These are phyloP conservation scores for Hypericum androsaemum DNA, from an alignment of 345 rosid genomes.

Conservation along the genomic window DNA sequence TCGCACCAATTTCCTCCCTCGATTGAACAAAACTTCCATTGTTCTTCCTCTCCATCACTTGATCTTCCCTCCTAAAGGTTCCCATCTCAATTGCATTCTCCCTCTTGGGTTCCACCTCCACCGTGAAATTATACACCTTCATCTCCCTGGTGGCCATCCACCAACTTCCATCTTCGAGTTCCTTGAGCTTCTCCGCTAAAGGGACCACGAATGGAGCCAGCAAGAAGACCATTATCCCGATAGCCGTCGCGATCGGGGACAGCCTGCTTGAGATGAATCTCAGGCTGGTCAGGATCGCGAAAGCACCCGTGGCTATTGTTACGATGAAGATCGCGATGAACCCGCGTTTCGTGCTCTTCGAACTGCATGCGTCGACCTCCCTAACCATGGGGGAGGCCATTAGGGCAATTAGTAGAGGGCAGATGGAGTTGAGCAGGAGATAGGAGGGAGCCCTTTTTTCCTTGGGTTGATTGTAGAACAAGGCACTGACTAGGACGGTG, in stretches of 20 bases:
- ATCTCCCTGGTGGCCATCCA: conserved; percentile 12
- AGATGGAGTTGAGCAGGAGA: conserved; percentile 51
- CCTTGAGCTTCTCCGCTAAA: conserved; percentile 11
- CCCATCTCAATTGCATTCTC: background rate
- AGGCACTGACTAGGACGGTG: conserved; percentile 43
- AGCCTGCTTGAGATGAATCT: conserved; percentile 15
- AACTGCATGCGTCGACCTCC: conserved; percentile 2
- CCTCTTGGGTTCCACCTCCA: background rate
- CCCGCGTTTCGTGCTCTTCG: conserved; percentile 16
- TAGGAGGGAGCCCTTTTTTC: conserved; percentile 35
- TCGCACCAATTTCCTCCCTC: conserved; percentile 59
- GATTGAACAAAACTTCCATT: conserved; percentile 9
- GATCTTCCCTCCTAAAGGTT: background rate
- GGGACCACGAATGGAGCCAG: conserved; percentile 49
- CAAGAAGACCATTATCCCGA: conserved; percentile 40
- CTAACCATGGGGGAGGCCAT: conserved; percentile 38
- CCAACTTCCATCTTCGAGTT: conserved; percentile 1
- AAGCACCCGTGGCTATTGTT: conserved; percentile 58
- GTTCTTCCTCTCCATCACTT: conserved; percentile 8
- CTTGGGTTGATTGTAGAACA: conserved; percentile 20
- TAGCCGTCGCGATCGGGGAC: conserved; percentile 23
- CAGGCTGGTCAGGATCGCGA: conserved; percentile 50
- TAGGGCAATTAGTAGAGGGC: conserved; percentile 36
- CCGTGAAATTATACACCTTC: conserved; percentile 15
- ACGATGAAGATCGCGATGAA: conserved; percentile 35